These are phyloP conservation scores for Rhodamnia rubescens DNA, from an alignment of 345 rosid species.

Conservation along the genomic window DNA sequence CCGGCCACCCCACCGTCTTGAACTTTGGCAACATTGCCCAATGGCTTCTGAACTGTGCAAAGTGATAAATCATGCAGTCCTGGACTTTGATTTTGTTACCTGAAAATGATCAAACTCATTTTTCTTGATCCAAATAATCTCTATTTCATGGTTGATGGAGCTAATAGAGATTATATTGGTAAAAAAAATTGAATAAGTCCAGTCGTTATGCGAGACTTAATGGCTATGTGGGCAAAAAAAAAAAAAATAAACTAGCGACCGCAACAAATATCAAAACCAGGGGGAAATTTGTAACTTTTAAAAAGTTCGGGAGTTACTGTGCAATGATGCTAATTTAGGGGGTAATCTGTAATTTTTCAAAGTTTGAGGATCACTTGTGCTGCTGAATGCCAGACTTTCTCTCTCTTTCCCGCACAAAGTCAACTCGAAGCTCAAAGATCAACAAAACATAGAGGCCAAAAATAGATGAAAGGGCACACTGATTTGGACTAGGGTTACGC, in stretches of 20 bases:
- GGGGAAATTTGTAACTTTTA: too few species aligned
- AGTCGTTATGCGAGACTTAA: neutral
- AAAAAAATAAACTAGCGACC: too few species aligned
- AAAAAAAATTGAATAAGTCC: neutral
- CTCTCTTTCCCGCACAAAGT: neutral
- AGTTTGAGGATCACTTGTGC: too few species aligned
- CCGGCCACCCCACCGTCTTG: neutral
- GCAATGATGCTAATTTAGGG: too few species aligned
- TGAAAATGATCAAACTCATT: neutral
- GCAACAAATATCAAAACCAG: too few species aligned
- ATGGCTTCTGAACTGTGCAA: neutral
- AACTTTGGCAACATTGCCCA: neutral
- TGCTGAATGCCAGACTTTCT: too few species aligned
- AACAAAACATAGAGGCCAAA: neutral
- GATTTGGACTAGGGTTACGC: neutral
- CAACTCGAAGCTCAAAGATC: neutral
- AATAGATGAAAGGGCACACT: neutral
- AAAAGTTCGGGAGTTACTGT: too few species aligned
- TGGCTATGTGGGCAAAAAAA: too few species aligned
- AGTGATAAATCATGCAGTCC: neutral
- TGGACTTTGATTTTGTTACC: neutral
- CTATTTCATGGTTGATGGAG: too few species aligned
- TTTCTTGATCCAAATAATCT: neutral
- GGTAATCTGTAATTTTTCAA: too few species aligned
- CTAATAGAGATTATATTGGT: neutral